Evolutionary conservation across 2,329 filamentous ascomycete genomes (phyloP).

Genomic region (Aspergillus ustus): DNA sequence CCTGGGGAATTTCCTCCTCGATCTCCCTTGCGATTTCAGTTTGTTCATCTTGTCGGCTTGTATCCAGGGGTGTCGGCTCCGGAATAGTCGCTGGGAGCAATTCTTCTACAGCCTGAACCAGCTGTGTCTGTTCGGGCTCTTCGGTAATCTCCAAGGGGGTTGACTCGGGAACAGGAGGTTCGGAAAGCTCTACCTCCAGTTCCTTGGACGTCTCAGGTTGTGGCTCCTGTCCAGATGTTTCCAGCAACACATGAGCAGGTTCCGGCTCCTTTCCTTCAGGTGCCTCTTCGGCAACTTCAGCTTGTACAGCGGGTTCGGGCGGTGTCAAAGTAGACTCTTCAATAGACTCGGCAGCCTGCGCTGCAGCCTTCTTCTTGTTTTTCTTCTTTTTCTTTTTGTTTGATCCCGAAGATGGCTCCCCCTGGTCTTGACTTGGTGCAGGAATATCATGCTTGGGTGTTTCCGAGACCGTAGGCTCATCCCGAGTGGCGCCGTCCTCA

Average conservation of each 20-base stretch:
- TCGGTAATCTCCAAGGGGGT: not conserved
- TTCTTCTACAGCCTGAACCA: not conserved
- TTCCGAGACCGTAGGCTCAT: not conserved
- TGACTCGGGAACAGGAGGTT: not conserved
- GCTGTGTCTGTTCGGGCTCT: not conserved
- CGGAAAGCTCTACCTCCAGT: not conserved
- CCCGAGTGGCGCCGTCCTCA: not conserved
- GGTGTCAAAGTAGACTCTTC: conserved; percentile 7
- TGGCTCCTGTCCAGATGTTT: not conserved
- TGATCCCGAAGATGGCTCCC: conserved; percentile 9
- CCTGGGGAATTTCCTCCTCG: not conserved
- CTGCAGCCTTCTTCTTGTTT: conserved; percentile 30
- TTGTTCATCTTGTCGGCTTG: not conserved
- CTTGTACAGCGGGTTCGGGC: not conserved
- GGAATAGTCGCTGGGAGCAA: not conserved
- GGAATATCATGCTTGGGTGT: not conserved
- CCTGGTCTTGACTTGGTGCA: conserved; percentile 9
- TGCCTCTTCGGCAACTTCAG: not conserved
- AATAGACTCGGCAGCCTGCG: conserved; percentile 13
- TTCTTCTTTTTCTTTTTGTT: conserved; percentile 35
- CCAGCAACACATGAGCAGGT: not conserved
- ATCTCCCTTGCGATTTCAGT: not conserved
- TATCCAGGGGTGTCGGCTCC: not conserved
- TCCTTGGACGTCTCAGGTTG: not conserved
- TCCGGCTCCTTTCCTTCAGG: not conserved